These are phyloP conservation scores for Fomitopsis pulvina DNA, from an alignment of 768 basidiomycete species.

Conservation along the genomic window DNA sequence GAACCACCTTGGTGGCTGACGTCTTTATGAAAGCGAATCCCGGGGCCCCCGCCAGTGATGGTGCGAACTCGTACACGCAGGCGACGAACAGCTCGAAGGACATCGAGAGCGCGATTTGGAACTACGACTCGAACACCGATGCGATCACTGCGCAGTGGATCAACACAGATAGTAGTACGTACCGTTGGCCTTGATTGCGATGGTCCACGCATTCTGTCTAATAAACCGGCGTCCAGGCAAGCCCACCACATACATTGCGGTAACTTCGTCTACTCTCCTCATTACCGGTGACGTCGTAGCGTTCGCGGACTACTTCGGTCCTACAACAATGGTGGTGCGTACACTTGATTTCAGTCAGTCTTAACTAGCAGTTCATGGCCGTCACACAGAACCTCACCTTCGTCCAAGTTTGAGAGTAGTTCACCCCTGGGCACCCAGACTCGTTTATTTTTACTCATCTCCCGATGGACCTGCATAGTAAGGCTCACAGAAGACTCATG, in stretches of 20 bases:
- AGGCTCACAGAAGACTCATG: no score
- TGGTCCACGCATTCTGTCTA: neutral
- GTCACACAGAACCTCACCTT: no score
- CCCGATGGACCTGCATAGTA: no score
- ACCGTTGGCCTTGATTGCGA: neutral
- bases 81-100: constrained; percentile 6
- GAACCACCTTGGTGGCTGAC: neutral
- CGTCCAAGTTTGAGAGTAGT: no score
- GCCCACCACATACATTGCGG: neutral
- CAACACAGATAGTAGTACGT: constrained; percentile 13
- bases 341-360: no score
- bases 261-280: neutral
- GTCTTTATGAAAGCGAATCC: neutral
- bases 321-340: neutral
- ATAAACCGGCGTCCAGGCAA: neutral
- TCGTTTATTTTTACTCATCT: no score
- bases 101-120: constrained; percentile 19
- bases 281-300: neutral
- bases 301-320: neutral
- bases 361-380: no score
- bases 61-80: constrained; percentile 13
- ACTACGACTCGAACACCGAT: constrained; percentile 1
- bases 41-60: constrained; percentile 4
- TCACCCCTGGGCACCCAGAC: no score
- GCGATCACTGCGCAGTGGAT: constrained; percentile 14